Evolutionary conservation across 2,329 filamentous ascomycete species (phyloP), one percentile per base, ranked within the genome.

Genomic region (Penicillium sp.): DNA sequence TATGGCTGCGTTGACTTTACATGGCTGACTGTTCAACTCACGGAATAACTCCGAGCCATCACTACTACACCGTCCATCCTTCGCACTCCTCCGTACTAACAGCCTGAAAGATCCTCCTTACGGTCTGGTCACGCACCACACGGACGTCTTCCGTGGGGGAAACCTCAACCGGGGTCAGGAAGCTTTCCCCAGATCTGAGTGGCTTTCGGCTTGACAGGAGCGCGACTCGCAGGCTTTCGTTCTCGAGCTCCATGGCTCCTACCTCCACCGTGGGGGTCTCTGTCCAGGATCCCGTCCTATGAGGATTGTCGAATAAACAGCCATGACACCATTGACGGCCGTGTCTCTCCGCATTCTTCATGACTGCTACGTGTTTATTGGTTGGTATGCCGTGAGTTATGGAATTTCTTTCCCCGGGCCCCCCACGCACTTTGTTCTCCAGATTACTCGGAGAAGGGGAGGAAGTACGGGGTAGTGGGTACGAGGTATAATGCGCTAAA

Each of bases 381-480:
- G 61, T 15, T 19, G 24, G 24, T 5, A n/a, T 15, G 30, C 37
- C 33, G 40, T 37, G 26, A 47, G 33, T 35, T 35, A 33, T 40
- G 49, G n/a, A 12, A 33, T 44, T 49, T 19, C 22, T 44, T 26
- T 13, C 28, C 12, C 45, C 19, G 24, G 17, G 38, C 28, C 40
- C 47, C 53, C 53, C 47, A 40, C 61, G 53, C 64, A 53, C 65
- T 53, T 53, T 61, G 53, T 61, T 56, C 45, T 53, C 53, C 53
- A 24, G 35, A 42, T 53, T 50, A 37, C 30, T 33, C 30, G 30
- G 30, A 33, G 10, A 33, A 10, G 30, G 45, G 38, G 33, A 56
- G 4, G 44, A 47, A 26, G 47, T 28, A 47, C 44, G 24, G 24
- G 44, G 40, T 22, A 42, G 40, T 10, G n/a, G 19, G n/a, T 44